Evolutionary conservation across 768 basidiomycete genomes (phyloP).

Genomic region (Serendipita sp.): DNA sequence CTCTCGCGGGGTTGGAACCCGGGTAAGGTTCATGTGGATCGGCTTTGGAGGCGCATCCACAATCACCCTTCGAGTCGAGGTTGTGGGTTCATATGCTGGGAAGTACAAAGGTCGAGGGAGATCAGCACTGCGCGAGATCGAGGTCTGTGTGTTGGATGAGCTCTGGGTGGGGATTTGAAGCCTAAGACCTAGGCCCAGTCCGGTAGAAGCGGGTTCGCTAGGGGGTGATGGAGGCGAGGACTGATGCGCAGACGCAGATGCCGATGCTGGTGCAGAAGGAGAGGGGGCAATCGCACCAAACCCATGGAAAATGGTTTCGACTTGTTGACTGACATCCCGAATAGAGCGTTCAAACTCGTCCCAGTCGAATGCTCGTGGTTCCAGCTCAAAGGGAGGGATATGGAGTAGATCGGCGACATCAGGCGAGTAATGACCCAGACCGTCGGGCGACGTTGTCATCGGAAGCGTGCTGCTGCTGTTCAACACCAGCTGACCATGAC

Average conservation of each 20-base stretch:
- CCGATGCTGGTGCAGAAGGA: neutral
- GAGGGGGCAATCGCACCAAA: neutral
- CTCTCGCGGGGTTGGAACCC: too few species aligned
- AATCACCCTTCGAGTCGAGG: too few species aligned
- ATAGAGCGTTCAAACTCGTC: conserved; percentile 4
- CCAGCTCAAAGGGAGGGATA: neutral
- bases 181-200: neutral
- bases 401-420: neutral
- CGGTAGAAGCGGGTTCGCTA: neutral
- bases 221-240: neutral
- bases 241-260: neutral
- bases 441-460: neutral
- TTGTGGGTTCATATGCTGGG: too few species aligned
- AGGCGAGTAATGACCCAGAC: conserved; percentile 2
- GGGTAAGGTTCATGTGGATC: too few species aligned
- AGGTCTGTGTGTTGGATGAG: too few species aligned
- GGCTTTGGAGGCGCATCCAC: too few species aligned
- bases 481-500: neutral
- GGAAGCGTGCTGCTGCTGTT: neutral
- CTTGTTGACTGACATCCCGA: neutral
- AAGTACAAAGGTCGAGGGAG: too few species aligned
- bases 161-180: too few species aligned
- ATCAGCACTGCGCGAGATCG: too few species aligned
- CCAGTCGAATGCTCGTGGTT: neutral
- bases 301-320: too few species aligned